Percentiles rank a stretch among this genome's conserved stretches.
phyloP scores from a whole-genome alignment of 805 yeast genomes.

The Maudiozyma pseudohumilis region DNA sequence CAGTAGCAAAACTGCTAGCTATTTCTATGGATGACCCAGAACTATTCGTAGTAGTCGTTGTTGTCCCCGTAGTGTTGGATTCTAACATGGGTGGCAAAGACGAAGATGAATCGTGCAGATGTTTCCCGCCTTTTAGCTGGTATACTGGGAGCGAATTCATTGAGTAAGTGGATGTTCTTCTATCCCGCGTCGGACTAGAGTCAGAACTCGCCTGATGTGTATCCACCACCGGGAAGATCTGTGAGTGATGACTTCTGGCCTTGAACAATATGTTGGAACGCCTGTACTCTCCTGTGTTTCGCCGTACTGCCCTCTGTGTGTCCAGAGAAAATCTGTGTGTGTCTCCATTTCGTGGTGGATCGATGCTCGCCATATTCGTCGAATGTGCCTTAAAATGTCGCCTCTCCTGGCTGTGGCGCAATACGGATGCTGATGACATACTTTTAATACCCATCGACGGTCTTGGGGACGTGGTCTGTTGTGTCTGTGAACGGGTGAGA shows the following conservation, averaged over 20 bases:
- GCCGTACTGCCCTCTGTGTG: background rate
- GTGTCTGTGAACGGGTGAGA: background rate
- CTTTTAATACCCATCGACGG: background rate
- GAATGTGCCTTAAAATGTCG: background rate
- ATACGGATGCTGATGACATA: background rate
- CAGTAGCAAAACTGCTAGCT: background rate
- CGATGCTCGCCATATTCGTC: background rate
- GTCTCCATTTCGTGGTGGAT: no score
- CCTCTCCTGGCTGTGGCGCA: background rate
- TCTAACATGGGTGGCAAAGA: slow-evolving; percentile 6
- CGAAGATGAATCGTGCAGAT: background rate
- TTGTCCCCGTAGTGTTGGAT: background rate
- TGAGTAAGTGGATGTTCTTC: background rate
- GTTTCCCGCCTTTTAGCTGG: slow-evolving; percentile 1
- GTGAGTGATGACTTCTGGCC: slow-evolving; percentile 6
- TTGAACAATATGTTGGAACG: slow-evolving; percentile 3
- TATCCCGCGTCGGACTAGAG: background rate
- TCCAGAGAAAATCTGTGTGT: background rate
- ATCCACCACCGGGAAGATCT: slow-evolving; percentile 5
- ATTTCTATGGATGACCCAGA: background rate
- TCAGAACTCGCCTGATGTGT: background rate
- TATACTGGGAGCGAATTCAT: slow-evolving; percentile 2
- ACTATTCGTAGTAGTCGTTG: slow-evolving; percentile 2
- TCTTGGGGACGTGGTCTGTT: background rate
- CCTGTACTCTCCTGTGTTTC: slow-evolving; percentile 1